Evolutionary conservation across 306 rosid species (phyloP).

Genomic region (Quercus mongolica): DNA sequence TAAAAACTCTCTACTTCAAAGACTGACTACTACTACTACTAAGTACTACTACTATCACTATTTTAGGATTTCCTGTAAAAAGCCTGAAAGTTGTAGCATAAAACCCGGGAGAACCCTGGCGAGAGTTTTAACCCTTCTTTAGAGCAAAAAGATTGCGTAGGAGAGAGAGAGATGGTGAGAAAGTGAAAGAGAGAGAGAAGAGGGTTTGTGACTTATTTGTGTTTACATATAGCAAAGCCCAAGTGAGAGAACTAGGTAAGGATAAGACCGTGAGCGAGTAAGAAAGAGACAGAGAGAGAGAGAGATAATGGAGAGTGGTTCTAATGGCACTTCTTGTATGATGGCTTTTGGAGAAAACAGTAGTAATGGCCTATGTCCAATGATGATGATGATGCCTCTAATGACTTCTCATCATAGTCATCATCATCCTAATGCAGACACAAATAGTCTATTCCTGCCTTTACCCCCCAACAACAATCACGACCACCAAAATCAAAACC

Average conservation of each 20-base stretch:
- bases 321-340: conserved; percentile 43
- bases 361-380: conserved; percentile 59
- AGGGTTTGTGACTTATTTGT: not conserved
- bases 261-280: conserved; percentile 11
- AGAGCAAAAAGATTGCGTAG: not conserved
- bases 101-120: conserved; percentile 75
- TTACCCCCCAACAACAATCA: conserved; percentile 25
- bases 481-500: conserved; percentile 22
- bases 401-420: conserved; percentile 47
- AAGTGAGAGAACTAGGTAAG: not conserved
- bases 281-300: not conserved
- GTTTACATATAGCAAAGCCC: not conserved
- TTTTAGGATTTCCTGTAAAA: conserved; percentile 55
- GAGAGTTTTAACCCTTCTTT: not conserved
- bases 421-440: conserved; percentile 37
- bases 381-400: conserved; percentile 76
- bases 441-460: conserved; percentile 44
- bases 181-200: not conserved
- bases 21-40: conserved; percentile 27
- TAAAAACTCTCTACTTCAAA: conserved; percentile 6
- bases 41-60: conserved; percentile 29
- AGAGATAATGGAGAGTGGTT: conserved; percentile 52
- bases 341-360: conserved; percentile 67
- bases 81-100: conserved; percentile 69
- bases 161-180: not conserved